Conservation (phyloP, 2,329 filamentous ascomycete genomes). For the Phialophora chinensis region DNA sequence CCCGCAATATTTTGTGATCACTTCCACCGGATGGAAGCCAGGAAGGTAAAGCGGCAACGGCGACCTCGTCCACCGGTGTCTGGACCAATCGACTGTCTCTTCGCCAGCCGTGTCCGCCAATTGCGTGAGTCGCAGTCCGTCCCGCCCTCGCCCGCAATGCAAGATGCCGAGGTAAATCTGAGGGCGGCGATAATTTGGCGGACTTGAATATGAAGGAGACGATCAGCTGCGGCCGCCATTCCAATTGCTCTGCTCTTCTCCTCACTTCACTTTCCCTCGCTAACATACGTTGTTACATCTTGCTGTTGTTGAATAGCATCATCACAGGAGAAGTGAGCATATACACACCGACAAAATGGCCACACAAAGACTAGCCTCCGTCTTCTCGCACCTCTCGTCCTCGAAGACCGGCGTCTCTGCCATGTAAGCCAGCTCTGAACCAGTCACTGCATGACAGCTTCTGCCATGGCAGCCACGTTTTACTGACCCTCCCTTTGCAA, state of each 20-base stretch:
- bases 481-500: not conserved
- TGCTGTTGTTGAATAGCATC: not conserved
- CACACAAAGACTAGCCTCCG: slow-evolving; percentile 81
- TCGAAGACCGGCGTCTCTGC: slow-evolving; percentile 71
- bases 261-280: not conserved
- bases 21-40: slow-evolving; percentile 18
- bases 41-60: slow-evolving; percentile 19
- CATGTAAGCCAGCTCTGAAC: slow-evolving; percentile 67
- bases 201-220: not conserved
- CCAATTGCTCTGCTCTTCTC: slow-evolving; percentile 1
- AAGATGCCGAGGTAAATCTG: slow-evolving; percentile 24
- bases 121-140: not conserved
- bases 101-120: not conserved
- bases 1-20: slow-evolving; percentile 20
- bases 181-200: slow-evolving; percentile 16
- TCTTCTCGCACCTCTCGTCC: slow-evolving; percentile 84
- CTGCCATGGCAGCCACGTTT: slow-evolving; percentile 5
- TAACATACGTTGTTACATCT: not conserved
- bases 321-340: not conserved
- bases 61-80: not conserved
- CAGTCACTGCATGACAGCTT: slow-evolving; percentile 1
- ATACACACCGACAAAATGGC: slow-evolving; percentile 62
- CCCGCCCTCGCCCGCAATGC: not conserved
- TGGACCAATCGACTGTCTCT: not conserved
- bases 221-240: slow-evolving; percentile 1